These are phyloP conservation scores for Sechiopsis laciniata DNA, from an alignment of 306 rosid genomes.

Conservation along the genomic window DNA sequence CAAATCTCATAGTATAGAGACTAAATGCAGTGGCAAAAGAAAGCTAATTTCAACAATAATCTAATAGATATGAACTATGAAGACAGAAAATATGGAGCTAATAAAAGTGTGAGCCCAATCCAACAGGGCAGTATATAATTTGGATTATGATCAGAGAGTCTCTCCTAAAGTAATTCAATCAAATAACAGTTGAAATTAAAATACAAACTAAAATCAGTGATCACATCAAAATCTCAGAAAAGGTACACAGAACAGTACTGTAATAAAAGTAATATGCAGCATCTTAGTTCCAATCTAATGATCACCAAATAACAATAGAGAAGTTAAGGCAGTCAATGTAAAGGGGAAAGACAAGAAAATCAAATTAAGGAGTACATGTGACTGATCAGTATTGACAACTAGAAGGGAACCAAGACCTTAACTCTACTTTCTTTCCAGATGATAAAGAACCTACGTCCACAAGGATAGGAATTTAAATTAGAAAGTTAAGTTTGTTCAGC, in stretches of 20 bases:
- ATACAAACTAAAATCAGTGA: not conserved
- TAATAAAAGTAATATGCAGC: not conserved
- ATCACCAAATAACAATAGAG: not conserved
- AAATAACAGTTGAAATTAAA: not conserved
- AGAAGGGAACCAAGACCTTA: not conserved
- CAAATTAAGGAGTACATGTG: not conserved
- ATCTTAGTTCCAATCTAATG: not conserved
- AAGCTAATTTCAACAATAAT: not conserved
- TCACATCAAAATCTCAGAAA: not conserved
- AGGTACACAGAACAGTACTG: not conserved
- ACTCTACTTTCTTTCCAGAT: not conserved
- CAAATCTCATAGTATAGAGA: too few species aligned
- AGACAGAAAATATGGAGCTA: not conserved
- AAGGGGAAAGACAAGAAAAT: constrained; percentile 2
- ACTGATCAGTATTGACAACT: not conserved
- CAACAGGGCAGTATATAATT: not conserved
- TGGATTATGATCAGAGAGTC: not conserved
- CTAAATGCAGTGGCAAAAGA: not conserved
- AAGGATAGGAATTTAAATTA: not conserved
- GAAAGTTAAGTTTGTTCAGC: not conserved
- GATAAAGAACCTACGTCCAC: not conserved
- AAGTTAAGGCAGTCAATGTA: constrained; percentile 5
- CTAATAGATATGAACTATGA: not conserved
- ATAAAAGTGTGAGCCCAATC: not conserved
- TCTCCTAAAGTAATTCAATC: not conserved